phyloP scores from a whole-genome alignment of 768 basidiomycete genomes.

The Arthromyces matolae region DNA sequence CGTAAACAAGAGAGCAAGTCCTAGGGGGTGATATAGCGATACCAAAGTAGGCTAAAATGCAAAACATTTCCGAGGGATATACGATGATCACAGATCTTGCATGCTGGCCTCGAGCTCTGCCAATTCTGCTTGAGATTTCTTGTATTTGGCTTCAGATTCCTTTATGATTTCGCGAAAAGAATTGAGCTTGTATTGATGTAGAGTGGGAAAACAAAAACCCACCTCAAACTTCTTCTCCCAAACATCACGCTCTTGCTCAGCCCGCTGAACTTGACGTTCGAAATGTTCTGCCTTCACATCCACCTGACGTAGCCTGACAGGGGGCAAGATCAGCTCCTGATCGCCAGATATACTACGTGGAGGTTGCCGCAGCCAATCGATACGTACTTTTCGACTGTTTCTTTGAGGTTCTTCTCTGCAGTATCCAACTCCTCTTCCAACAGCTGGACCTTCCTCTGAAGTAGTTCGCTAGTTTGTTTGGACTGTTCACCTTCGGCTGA shows the following conservation, averaged over 20 bases:
- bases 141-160: conserved; percentile 73
- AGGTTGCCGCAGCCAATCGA: not conserved
- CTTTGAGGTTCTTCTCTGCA: conserved; percentile 95
- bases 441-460: conserved; percentile 81
- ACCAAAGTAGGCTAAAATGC: too few relatives aligned
- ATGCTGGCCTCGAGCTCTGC: conserved; percentile 78
- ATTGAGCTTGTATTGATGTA: not conserved
- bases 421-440: conserved; percentile 94
- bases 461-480: conserved; percentile 67
- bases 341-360: conserved; percentile 13
- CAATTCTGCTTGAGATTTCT: conserved; percentile 71
- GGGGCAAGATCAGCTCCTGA: conserved; percentile 8
- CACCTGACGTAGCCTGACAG: conserved; percentile 80
- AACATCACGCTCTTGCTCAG: conserved; percentile 85
- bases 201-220: conserved; percentile 20
- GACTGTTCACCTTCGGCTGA: conserved; percentile 66
- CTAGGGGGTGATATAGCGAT: conserved; percentile 3
- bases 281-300: conserved; percentile 99
- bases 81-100: conserved; percentile 54
- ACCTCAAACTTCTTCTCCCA: conserved; percentile 98
- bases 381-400: conserved; percentile 92
- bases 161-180: conserved; percentile 27
- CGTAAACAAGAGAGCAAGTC: conserved; percentile 11
- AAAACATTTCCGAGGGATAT: not conserved
- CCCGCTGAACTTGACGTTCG: conserved; percentile 82